These are phyloP conservation scores for Echinosophora koreensis DNA, from an alignment of 306 rosid species.

Conservation along the genomic window DNA sequence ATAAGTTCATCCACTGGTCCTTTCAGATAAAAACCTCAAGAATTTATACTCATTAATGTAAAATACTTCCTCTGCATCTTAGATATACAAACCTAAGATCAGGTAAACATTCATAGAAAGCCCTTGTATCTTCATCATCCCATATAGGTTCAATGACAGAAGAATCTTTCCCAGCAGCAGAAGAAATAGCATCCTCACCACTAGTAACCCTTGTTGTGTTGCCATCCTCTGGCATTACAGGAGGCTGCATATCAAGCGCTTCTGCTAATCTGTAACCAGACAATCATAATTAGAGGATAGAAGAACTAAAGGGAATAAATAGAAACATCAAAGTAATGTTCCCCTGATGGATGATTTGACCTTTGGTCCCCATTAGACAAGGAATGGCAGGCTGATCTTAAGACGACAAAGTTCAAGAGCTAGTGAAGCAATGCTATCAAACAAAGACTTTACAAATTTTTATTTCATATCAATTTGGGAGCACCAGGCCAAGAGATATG, in stretches of 20 bases:
- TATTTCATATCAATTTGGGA: not conserved
- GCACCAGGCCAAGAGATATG: constrained; percentile 13
- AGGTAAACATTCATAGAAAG: constrained; percentile 95
- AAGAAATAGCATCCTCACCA: constrained; percentile 89
- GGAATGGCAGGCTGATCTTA: constrained; percentile 13
- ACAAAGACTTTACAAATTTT: constrained; percentile 14
- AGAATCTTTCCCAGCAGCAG: constrained; percentile 88
- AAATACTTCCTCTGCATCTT: constrained; percentile 9
- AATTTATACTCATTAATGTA: not conserved
- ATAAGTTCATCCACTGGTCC: not conserved
- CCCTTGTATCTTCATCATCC: constrained; percentile 97
- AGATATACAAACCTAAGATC: constrained; percentile 88
- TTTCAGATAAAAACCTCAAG: not conserved
- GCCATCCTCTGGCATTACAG: constrained; percentile 99
- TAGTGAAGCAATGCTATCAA: constrained; percentile 24
- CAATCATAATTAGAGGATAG: constrained; percentile 40
- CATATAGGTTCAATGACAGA: constrained; percentile 84
- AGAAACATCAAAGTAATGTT: constrained; percentile 26
- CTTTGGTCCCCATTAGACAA: not conserved
- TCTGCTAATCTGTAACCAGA: constrained; percentile 84
- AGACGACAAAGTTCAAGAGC: not conserved
- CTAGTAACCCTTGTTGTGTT: constrained; percentile 93
- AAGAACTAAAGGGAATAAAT: constrained; percentile 20
- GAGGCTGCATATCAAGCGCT: constrained; percentile 99
- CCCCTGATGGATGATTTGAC: constrained; percentile 35